These are phyloP conservation scores for Saxispiralis lemnorum DNA, from an alignment of 495 filamentous ascomycete genomes.

Conservation along the genomic window DNA sequence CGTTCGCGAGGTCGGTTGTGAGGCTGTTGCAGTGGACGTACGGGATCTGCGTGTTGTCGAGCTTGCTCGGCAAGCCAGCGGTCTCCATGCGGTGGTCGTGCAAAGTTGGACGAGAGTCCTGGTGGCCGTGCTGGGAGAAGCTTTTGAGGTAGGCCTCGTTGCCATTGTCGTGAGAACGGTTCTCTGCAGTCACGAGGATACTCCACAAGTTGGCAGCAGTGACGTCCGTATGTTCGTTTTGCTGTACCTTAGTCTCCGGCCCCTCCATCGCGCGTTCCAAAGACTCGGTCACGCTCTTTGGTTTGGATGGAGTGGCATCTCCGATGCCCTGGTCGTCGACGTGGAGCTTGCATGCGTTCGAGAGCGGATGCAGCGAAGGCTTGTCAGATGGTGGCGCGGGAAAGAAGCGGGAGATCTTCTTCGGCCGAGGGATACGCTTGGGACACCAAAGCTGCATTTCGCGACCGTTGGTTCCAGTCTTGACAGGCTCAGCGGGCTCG, in stretches of 20 bases:
- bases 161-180: neutral
- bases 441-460: slow-evolving; percentile 9
- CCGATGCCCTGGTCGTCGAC: neutral
- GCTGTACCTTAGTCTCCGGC: neutral
- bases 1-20: slow-evolving; percentile 4
- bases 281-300: neutral
- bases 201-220: slow-evolving; percentile 11
- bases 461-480: neutral
- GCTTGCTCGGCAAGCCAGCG: slow-evolving; percentile 2
- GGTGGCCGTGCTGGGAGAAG: neutral
- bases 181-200: slow-evolving; percentile 3
- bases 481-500: neutral
- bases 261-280: neutral
- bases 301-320: neutral
- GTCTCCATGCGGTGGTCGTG: slow-evolving; percentile 2
- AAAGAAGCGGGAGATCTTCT: slow-evolving; percentile 20
- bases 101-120: neutral
- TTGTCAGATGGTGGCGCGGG: slow-evolving; percentile 7
- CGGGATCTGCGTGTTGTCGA: slow-evolving; percentile 10
- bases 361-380: slow-evolving; percentile 4
- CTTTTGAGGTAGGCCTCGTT: slow-evolving; percentile 1
- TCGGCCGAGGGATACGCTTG: slow-evolving; percentile 8
- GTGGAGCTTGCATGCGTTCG: slow-evolving; percentile 9
- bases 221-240: neutral
- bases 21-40: slow-evolving; percentile 13